Evolutionary conservation across 2,329 filamentous ascomycete genomes (phyloP).

Genomic region (Neobulgaria alba): DNA sequence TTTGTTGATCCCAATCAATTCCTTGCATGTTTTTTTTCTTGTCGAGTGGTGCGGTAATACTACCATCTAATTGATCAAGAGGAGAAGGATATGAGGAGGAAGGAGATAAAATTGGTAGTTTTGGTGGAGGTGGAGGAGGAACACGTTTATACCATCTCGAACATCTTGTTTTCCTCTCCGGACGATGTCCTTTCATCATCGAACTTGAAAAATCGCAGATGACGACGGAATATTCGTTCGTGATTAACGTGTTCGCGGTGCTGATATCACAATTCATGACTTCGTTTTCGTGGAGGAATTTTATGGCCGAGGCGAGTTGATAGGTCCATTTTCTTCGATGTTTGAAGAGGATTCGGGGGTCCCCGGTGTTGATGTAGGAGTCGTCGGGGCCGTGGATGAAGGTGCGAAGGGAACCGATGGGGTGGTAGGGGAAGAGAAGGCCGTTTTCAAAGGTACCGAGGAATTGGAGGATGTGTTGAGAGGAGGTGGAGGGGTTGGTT

Average conservation of each 20-base stretch:
- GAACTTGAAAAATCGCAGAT: not conserved
- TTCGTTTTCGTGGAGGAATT: not conserved
- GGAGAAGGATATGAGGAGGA: too few species aligned
- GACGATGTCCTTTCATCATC: not conserved
- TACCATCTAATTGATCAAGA: too few species aligned
- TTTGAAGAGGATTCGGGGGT: not conserved
- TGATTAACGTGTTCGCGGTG: not conserved
- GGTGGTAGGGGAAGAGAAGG: not conserved
- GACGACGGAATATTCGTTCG: not conserved
- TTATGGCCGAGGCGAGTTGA: not conserved
- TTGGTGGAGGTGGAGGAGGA: too few species aligned
- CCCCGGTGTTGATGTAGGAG: not conserved
- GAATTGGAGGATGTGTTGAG: not conserved
- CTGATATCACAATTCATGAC: not conserved
- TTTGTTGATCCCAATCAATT: not conserved
- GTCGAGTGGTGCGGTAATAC: not conserved
- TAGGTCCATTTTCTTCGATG: not conserved
- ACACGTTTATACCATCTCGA: not conserved
- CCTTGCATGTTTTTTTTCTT: not conserved
- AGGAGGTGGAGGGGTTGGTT: not conserved
- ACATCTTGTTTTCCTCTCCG: not conserved
- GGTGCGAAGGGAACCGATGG: not conserved
- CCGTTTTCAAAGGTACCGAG: not conserved
- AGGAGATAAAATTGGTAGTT: too few species aligned
- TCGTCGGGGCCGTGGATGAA: too few species aligned